These are phyloP conservation scores for Meredithiella fracta DNA, from an alignment of 2,329 filamentous ascomycete species.

Conservation along the genomic window DNA sequence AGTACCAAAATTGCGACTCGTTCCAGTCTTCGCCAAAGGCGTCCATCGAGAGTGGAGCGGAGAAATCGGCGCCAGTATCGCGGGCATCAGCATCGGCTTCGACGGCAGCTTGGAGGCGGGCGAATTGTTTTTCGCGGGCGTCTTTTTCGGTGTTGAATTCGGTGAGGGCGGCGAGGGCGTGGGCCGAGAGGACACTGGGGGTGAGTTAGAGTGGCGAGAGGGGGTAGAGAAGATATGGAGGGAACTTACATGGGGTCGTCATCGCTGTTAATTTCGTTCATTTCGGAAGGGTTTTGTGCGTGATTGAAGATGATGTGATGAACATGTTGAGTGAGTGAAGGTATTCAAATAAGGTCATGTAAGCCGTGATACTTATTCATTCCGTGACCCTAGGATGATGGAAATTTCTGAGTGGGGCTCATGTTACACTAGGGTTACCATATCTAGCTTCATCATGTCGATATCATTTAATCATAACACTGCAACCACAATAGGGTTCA, in stretches of 20 bases:
- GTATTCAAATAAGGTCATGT: neutral
- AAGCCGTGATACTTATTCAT: neutral
- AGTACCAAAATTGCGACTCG: constrained; percentile 71
- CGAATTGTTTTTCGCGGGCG: constrained; percentile 46
- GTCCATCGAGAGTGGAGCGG: constrained; percentile 40
- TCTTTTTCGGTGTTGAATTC: constrained; percentile 62
- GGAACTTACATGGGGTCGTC: constrained; percentile 33
- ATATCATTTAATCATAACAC: too few relatives aligned
- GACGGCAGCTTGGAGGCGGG: constrained; percentile 45
- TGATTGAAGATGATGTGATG: neutral
- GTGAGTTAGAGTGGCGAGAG: neutral
- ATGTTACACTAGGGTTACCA: too few relatives aligned
- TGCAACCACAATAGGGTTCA: too few relatives aligned
- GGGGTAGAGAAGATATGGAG: neutral
- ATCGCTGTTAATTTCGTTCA: constrained; percentile 19
- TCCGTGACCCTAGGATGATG: neutral
- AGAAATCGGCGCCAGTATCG: neutral
- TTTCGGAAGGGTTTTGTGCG: neutral
- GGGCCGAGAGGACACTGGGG: constrained; percentile 40
- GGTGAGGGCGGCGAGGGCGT: constrained; percentile 51
- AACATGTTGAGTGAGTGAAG: too few relatives aligned
- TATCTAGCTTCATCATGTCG: too few relatives aligned
- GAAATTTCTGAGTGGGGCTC: neutral
- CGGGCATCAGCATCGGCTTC: constrained; percentile 15
- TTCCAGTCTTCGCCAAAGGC: constrained; percentile 71